Base-by-base conservation (phyloP, 1,139 yeast genomes). In the Nakaseomyces bracarensis region DNA sequence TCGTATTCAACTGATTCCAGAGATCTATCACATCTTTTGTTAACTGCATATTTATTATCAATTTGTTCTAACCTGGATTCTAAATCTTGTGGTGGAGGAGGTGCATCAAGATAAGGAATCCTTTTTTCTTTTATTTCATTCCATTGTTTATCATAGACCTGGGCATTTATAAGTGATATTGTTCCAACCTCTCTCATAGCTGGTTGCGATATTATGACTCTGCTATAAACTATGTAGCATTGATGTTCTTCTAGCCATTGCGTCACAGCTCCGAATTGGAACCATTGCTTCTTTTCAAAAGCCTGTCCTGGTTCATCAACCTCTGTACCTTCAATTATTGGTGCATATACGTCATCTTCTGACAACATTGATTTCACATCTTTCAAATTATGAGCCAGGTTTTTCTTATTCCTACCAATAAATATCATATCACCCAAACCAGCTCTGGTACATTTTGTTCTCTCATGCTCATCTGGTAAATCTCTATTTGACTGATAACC, bases 71-170 rank as follows among this genome's bases (percentile, higher is more conserved):
- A 10, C 2, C 13, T 20, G 11, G 18, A 8, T 4, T 33, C 40
- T 16, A 46, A 22, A 23, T 45, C 41, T 3, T 14, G 9, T 3
- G 52, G 9, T 3, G 52, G 51, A 15, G 29, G 39, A 5, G 16
- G 18, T 4, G 47, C 38, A 31, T 52, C 57, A 9, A 37, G 34
- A 21, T 40, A 53, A 3, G 50, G 46, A 16, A 53, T 49, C 30
- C 44, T 41, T 25, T 48, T 48, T 7, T 43, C 50, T 18, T 43
- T 42, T 4, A 53, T 33, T 39, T 48, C 50, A 26, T 46, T 49
- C 56, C 55, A 53, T 30, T 52, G 41, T 28, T 36, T 48, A 39
- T 51, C 55, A 39, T 46, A 53, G 0, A 50, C 48, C 36, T 53
- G 54, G 2, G 46, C 55, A 23, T 49, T 43, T 4, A 52, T 39